phyloP scores from a whole-genome alignment of 2,329 filamentous ascomycete species.

The Penicillium frequentans region DNA sequence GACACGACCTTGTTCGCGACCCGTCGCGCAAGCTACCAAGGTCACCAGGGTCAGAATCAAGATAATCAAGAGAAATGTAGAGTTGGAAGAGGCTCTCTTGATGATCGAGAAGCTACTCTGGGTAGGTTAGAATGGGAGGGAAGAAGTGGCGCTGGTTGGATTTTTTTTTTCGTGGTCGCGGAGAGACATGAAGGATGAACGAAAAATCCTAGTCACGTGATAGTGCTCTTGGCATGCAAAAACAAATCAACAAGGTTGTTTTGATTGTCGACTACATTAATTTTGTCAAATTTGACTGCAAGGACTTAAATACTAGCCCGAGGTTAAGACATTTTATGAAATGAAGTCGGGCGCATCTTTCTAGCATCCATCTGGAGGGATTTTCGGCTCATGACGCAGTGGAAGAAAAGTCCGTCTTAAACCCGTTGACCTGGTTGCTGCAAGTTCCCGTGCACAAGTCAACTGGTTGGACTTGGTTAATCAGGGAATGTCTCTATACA shows the following conservation, averaged over 20 bases:
- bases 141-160: conserved; percentile 2
- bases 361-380: no score
- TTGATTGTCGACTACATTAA: background rate
- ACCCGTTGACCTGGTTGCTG: background rate
- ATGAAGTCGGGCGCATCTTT: no score
- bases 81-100: background rate
- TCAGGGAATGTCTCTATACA: no score
- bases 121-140: background rate
- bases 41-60: conserved; percentile 2
- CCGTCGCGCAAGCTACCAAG: conserved; percentile 15
- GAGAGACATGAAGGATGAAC: conserved; percentile 9
- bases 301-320: background rate
- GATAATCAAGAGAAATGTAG: background rate
- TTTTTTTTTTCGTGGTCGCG: conserved; percentile 4
- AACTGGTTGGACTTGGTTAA: background rate
- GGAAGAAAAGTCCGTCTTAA: conserved; percentile 11
- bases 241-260: background rate
- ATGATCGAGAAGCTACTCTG: conserved; percentile 1
- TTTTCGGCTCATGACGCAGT: background rate
- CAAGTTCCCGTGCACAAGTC: background rate
- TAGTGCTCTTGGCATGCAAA: background rate
- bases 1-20: conserved; percentile 22
- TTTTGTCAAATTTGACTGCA: background rate
- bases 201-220: conserved; percentile 15
- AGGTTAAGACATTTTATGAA: no score